Conservation (phyloP, 768 basidiomycete species). For the Hydnum rufescens region DNA sequence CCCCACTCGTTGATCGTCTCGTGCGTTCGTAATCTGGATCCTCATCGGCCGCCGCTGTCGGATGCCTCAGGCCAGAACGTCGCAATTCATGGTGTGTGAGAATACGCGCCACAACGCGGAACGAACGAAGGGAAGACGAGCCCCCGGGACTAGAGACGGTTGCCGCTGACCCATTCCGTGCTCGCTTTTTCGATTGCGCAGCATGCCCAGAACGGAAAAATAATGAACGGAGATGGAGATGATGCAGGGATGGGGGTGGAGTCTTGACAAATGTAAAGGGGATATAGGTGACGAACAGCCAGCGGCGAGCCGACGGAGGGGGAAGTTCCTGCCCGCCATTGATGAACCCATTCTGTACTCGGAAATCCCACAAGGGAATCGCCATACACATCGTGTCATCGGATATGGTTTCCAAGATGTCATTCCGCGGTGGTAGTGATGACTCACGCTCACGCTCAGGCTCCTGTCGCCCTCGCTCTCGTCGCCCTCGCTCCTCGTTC, state of each 20-base stretch:
- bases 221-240: conserved; percentile 1
- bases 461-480: no score
- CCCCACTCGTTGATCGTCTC: conserved; percentile 13
- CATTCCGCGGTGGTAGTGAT: conserved; percentile 2
- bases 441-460: neutral
- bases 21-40: conserved; percentile 16
- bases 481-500: neutral
- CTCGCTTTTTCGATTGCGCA: conserved; percentile 25
- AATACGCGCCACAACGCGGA: conserved; percentile 56
- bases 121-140: conserved; percentile 35
- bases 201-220: neutral
- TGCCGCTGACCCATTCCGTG: conserved; percentile 15
- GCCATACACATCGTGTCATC: conserved; percentile 63
- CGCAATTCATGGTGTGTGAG: conserved; percentile 54
- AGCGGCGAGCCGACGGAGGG: conserved; percentile 36
- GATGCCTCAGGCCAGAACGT: conserved; percentile 28
- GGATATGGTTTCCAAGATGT: conserved; percentile 40
- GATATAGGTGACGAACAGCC: conserved; percentile 67
- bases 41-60: conserved; percentile 19
- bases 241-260: conserved; percentile 10
- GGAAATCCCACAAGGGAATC: conserved; percentile 46
- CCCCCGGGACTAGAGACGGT: conserved; percentile 11
- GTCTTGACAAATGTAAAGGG: conserved; percentile 23
- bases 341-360: neutral
- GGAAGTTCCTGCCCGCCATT: conserved; percentile 2